phyloP scores from a whole-genome alignment of 129 eudicot species.

The Pulicaria dysenterica region DNA sequence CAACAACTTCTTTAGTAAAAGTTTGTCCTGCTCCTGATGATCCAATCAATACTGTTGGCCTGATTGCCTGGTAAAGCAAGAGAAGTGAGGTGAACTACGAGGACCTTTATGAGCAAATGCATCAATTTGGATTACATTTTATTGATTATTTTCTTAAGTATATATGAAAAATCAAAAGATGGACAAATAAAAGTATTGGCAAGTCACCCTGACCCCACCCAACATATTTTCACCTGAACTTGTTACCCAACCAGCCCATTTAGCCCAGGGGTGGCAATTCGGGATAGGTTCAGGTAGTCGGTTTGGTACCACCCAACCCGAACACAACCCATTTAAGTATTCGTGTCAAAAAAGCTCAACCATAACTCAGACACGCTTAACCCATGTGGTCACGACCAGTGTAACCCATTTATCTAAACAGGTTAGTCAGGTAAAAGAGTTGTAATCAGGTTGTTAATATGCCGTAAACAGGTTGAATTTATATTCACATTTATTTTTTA shows the following conservation, averaged over 20 bases:
- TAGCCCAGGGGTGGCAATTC: background rate
- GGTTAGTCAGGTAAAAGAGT: no score
- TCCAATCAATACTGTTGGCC: constrained; percentile 94
- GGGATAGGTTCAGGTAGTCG: no score
- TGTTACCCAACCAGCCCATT: constrained; percentile 12
- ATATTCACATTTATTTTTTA: no score
- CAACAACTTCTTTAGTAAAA: constrained; percentile 86
- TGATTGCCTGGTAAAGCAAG: constrained; percentile 58
- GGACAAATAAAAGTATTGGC: background rate
- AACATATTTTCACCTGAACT: background rate
- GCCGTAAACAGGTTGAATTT: no score
- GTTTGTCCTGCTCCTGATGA: constrained; percentile 98
- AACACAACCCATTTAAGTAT: no score
- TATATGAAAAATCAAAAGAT: background rate
- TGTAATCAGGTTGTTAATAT: no score
- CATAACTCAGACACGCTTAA: no score
- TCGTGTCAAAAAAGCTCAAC: no score
- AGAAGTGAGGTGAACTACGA: background rate
- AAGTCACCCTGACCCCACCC: constrained; percentile 2
- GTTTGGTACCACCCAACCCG: no score
- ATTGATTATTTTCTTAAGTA: background rate
- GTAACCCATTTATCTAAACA: no score
- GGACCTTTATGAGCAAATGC: background rate
- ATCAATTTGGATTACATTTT: background rate
- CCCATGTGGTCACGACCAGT: no score